A percentile compares a stretch with the other conserved stretches of the same genome.
phyloP scores from a whole-genome alignment of 441 rosid species.

The Gossypium davidsonii region DNA sequence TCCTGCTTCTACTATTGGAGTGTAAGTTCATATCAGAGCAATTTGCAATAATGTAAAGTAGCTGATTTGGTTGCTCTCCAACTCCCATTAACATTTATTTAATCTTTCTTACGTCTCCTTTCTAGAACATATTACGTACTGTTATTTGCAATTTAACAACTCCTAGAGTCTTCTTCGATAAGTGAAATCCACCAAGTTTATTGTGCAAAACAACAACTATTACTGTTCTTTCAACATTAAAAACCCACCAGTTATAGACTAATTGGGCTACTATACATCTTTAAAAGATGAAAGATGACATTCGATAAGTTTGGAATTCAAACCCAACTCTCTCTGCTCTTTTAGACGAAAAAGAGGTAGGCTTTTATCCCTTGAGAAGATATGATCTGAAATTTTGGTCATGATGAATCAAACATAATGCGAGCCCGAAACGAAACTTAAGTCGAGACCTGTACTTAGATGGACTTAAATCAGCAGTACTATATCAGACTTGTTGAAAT shows the following conservation, averaged over 20 bases:
- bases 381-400: neutral
- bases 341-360: neutral
- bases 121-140: neutral
- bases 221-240: neutral
- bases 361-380: neutral
- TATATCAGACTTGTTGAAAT: neutral
- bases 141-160: neutral
- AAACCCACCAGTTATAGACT: neutral
- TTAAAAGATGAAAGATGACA: no score
- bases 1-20: neutral
- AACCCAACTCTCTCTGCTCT: neutral
- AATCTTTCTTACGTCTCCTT: neutral
- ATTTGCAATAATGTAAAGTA: neutral
- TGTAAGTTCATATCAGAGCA: neutral
- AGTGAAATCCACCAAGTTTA: neutral
- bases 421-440: no score
- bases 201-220: neutral
- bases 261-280: no score
- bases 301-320: no score
- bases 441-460: neutral
- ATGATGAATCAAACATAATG: neutral
- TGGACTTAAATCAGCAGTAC: neutral
- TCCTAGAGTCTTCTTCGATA: neutral
- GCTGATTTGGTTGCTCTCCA: neutral
- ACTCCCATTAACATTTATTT: neutral